Evolutionary conservation across 78 protist species (phyloP), one percentile per base, ranked within the genome.

Genomic region (Bodo saltans): DNA sequence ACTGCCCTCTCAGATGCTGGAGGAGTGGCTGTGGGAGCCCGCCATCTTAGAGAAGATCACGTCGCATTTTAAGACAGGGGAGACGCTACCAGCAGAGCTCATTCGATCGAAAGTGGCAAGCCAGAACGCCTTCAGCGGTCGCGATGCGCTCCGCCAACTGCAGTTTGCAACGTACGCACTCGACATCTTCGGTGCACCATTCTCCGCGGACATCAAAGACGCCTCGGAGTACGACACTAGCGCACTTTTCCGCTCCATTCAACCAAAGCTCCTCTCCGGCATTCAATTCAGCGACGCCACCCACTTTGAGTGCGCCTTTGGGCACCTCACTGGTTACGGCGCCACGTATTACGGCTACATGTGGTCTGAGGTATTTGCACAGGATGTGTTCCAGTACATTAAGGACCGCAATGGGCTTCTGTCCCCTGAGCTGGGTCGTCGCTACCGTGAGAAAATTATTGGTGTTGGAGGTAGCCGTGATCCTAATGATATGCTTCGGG

Each of bases 281-380:
- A 87, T 85, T 11, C 35, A 74, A 39, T 17, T 72, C 39, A 60
- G 85, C 0, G 90, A 91, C 69, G 12, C 4, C 23, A 42, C 42
- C 8, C 8, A 76, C n/a, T 47, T 47, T 17, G 60, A 47, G 60
- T 47, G 60, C 42, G 1, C 80, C n/a, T 86, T 86, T 37, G 87
- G 87, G 47, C 89, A 84, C 40, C 30, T 88, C 70, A 32, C 70
- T 84, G 60, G 91, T 85, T 92, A 92, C 78, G 92, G 83, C 69
- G 87, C 88, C 25, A 90, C 87, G 30, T 91, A 91, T 69, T 91
- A 91, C 84, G 92, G 91, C 21, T 92, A 92, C 90, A 68, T 91
- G 68, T 91, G 83, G 72, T 53, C 87, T 34, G 88, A 87, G 78
- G 88, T 83, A 27, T 89, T 78, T 74, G 28, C 88, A 23, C 83